These are phyloP conservation scores for Eutrema heterophyllum DNA, from an alignment of 345 rosid genomes.

Conservation along the genomic window DNA sequence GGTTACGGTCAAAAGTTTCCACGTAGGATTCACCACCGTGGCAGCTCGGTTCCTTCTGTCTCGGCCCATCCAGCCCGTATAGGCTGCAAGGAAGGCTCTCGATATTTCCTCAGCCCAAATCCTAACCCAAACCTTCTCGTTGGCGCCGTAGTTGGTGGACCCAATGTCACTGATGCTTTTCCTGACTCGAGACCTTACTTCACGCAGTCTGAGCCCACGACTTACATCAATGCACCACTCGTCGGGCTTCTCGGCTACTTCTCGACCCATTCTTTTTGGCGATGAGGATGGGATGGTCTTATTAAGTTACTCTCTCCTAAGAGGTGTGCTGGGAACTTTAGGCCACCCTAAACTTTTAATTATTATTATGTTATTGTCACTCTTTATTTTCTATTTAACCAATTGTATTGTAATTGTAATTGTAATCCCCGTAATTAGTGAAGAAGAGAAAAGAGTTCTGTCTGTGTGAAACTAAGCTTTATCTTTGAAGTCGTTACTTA, in stretches of 20 bases:
- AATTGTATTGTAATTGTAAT: conserved; percentile 33
- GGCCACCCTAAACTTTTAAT: conserved; percentile 26
- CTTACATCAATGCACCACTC: conserved; percentile 93
- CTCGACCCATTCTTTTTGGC: conserved; percentile 50
- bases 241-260: conserved; percentile 82
- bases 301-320: not conserved
- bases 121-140: conserved; percentile 77
- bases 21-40: conserved; percentile 90
- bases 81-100: conserved; percentile 65
- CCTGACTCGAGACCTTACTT: conserved; percentile 76
- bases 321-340: conserved; percentile 33
- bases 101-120: conserved; percentile 50
- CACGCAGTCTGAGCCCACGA: conserved; percentile 93
- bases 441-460: conserved; percentile 14
- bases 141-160: conserved; percentile 92
- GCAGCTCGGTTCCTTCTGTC: conserved; percentile 70
- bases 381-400: conserved; percentile 20
- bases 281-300: conserved; percentile 7
- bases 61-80: conserved; percentile 57
- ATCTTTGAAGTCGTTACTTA: not conserved
- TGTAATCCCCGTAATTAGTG: conserved; percentile 28
- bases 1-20: conserved; percentile 83
- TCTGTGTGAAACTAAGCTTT: not conserved
- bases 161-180: conserved; percentile 69
- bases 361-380: conserved; percentile 11